Evolutionary conservation across 2,329 filamentous ascomycete species (phyloP).

Genomic region (Botrytis tulipae): DNA sequence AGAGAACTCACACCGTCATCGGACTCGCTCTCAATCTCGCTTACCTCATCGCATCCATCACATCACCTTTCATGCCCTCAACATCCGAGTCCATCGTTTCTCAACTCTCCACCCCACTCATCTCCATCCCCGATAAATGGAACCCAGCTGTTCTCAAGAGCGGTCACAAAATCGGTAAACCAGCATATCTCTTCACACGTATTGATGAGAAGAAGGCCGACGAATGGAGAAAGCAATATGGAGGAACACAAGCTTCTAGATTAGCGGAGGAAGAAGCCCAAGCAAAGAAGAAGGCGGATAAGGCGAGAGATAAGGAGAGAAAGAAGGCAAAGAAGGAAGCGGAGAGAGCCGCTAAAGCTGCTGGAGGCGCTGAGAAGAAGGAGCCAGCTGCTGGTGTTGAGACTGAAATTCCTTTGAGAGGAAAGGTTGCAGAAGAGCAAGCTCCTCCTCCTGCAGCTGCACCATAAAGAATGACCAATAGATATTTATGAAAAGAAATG

Average conservation of each 20-base stretch:
- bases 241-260: conserved; percentile 64
- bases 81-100: conserved; percentile 71
- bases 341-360: conserved; percentile 38
- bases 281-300: conserved; percentile 38
- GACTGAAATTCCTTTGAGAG: conserved; percentile 33
- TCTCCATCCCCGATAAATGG: conserved; percentile 68
- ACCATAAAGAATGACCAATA: conserved; percentile 24
- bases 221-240: conserved; percentile 78
- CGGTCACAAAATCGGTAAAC: conserved; percentile 78
- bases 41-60: conserved; percentile 74
- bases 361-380: conserved; percentile 35
- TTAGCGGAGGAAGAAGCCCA: conserved; percentile 67
- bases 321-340: conserved; percentile 45
- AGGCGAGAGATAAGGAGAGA: conserved; percentile 45
- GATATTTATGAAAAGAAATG: neutral
- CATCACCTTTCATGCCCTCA: conserved; percentile 83
- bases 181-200: conserved; percentile 74
- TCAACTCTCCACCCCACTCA: conserved; percentile 63
- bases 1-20: conserved; percentile 48
- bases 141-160: conserved; percentile 58
- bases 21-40: conserved; percentile 82
- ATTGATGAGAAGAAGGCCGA: conserved; percentile 80
- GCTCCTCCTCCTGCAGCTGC: conserved; percentile 38
- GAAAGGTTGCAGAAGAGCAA: conserved; percentile 37
- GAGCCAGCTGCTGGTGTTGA: conserved; percentile 30